Evolutionary conservation across 768 basidiomycete genomes (phyloP).

Genomic region (Russula griseocarnosa): DNA sequence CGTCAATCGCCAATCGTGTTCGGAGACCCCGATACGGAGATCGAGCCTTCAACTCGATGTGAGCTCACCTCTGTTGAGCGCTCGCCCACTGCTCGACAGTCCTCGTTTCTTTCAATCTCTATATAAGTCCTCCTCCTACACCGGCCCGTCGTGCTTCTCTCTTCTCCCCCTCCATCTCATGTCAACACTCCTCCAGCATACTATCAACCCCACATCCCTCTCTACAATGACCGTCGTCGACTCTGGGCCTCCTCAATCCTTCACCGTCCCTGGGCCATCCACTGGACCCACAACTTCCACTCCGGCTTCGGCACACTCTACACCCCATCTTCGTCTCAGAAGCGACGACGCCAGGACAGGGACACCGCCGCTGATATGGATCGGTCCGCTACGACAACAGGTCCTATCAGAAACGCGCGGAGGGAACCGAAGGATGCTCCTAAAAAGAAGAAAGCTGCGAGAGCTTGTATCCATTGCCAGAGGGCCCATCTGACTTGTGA

Average conservation of each 20-base stretch:
- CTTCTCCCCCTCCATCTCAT: neutral
- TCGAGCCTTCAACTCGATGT: neutral
- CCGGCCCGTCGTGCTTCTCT: conserved; percentile 6
- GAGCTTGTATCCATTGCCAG: conserved; percentile 94
- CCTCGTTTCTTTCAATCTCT: neutral
- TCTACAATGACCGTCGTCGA: conserved; percentile 8
- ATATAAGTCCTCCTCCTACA: conserved; percentile 9
- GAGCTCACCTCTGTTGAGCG: conserved; percentile 18
- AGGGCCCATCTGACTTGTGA: conserved; percentile 99
- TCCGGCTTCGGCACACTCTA: neutral
- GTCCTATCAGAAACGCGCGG: conserved; percentile 41
- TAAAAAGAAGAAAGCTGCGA: conserved; percentile 92
- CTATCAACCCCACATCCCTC: conserved; percentile 21
- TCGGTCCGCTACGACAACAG: conserved; percentile 43
- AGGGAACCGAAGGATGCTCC: conserved; percentile 71
- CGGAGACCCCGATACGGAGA: conserved; percentile 16
- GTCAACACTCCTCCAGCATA: neutral
- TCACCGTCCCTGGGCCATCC: conserved; percentile 3
- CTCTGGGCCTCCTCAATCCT: neutral
- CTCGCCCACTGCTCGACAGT: neutral
- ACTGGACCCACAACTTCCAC: neutral
- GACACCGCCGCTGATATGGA: conserved; percentile 55
- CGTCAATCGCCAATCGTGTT: conserved; percentile 12
- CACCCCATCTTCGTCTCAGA: conserved; percentile 6
- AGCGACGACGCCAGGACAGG: conserved; percentile 50